Percentiles rank a stretch among this genome's conserved stretches.
phyloP scores from a whole-genome alignment of 192 early-diverging fungal species.

The Coemansia sp. region DNA sequence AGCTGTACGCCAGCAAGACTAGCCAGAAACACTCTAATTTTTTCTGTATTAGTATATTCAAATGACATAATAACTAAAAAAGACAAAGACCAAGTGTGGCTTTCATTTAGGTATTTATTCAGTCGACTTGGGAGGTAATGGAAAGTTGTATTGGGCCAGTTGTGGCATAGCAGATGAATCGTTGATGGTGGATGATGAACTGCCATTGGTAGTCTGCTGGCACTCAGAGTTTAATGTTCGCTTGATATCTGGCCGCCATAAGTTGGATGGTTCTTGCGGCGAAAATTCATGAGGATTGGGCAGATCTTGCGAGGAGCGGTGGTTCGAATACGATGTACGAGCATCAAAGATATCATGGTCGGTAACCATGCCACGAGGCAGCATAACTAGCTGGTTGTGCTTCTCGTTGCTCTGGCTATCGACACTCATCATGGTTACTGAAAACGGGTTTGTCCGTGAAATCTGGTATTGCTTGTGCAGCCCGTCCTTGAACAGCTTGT shows the following conservation, averaged over 20 bases:
- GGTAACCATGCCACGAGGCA: conserved; percentile 24
- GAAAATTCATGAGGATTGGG: too few species aligned
- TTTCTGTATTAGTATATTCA: conserved; percentile 27
- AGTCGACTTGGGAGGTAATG: conserved; percentile 11
- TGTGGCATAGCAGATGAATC: conserved; percentile 9
- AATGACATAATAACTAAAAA: conserved; percentile 24
- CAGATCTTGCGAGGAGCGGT: not conserved
- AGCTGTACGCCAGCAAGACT: conserved; percentile 20
- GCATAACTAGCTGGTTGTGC: conserved; percentile 7
- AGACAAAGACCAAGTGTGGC: not conserved
- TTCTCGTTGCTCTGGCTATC: conserved; percentile 18
- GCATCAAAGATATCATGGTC: conserved; percentile 28
- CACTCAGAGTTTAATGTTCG: too few species aligned
- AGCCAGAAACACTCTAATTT: conserved; percentile 25
- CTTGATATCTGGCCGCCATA: too few species aligned
- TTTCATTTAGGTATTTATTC: conserved; percentile 1
- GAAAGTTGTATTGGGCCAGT: conserved; percentile 22
- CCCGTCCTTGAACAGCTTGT: conserved; percentile 43
- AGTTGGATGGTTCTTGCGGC: too few species aligned
- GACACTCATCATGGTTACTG: conserved; percentile 32
- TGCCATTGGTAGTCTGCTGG: not conserved
- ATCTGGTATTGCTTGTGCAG: conserved; percentile 53
- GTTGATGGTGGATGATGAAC: conserved; percentile 43
- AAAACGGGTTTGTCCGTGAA: conserved; percentile 40
- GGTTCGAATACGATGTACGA: conserved; percentile 36